A percentile compares a stretch with the other conserved stretches of the same genome.
phyloP scores from a whole-genome alignment of 768 basidiomycete genomes.

The Russula virescens region DNA sequence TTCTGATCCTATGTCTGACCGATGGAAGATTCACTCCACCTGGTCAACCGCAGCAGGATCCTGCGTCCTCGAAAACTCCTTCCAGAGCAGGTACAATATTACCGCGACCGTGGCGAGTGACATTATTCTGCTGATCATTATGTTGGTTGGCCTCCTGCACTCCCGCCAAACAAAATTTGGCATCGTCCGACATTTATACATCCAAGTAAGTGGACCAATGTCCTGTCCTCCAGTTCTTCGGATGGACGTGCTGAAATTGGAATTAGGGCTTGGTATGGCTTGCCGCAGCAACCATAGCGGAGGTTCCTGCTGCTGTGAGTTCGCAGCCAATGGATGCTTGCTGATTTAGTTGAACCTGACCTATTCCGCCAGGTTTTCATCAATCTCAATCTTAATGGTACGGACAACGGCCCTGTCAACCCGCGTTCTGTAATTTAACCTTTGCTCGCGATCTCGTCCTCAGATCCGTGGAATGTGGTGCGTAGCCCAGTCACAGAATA shows the following conservation, averaged over 20 bases:
- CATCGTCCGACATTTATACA: neutral
- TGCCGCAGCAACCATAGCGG: neutral
- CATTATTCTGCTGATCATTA: neutral
- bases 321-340: neutral
- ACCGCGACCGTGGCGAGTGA: conserved; percentile 11
- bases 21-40: neutral
- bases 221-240: neutral
- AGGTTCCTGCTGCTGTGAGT: conserved; percentile 6
- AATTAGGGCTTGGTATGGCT: conserved; percentile 17
- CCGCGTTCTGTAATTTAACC: neutral
- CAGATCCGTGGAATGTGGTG: conserved; percentile 11
- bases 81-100: neutral
- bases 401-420: neutral
- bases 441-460: neutral
- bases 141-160: conserved; percentile 11
- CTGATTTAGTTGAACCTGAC: neutral
- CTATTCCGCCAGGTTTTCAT: conserved; percentile 5
- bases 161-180: neutral
- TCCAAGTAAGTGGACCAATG: conserved; percentile 1
- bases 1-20: neutral
- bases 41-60: neutral
- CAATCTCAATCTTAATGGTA: conserved; percentile 14
- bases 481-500: neutral
- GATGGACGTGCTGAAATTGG: neutral
- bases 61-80: neutral